Evolutionary conservation across 192 early-diverging fungal genomes (phyloP), one percentile per base, ranked within the genome.

Genomic region (Backusella sp.): DNA sequence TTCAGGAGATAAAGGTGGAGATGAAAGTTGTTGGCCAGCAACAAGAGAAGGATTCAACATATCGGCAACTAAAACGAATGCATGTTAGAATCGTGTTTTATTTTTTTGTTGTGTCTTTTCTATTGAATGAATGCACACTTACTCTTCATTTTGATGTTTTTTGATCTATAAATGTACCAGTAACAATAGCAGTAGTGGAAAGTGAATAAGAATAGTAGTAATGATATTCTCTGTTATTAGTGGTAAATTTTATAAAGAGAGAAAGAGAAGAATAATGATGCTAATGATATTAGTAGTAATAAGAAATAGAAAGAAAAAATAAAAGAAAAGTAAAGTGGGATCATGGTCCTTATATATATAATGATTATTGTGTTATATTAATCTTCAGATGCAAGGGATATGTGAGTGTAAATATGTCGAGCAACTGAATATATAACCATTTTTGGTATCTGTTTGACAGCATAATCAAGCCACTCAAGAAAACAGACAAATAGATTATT

Each of bases 41-140:
- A 66, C 26, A 19, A 32, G 41, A 36, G 68, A 35, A 14, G 75
- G 75, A 69, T 76, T 76, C 35, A 76, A 52, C 75, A 76, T 70
- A 37, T 76, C 75, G 32, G 67, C 49, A 53, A 76, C 75, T 76
- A 76, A 35, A 66, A 49, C 46, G n/a, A n/a, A 15, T 21, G 12
- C 39, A 74, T 30, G 44, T 19, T 19, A 52, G n/a, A 30, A 66
- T n/a, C 41, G n/a, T 65, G 41, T 11, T 66, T 32, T 32, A 3
- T 32, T 32, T 32, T n/a, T n/a, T n/a, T n/a, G n/a, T n/a, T 32
- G 32, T 44, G 32, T 32, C 14, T 35, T 73, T 12, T 12, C 3
- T 42, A 30, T 11, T 59, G 26, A 34, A 23, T 23, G 2, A n/a
- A 21, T 59, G 15, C 7, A 36, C 15, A 39, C 72, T 73, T 59